A percentile compares a stretch with the other conserved stretches of the same genome.
These are phyloP conservation scores for Botrytis hyacinthi DNA, from an alignment of 2,329 filamentous ascomycete species.

Conservation along the genomic window DNA sequence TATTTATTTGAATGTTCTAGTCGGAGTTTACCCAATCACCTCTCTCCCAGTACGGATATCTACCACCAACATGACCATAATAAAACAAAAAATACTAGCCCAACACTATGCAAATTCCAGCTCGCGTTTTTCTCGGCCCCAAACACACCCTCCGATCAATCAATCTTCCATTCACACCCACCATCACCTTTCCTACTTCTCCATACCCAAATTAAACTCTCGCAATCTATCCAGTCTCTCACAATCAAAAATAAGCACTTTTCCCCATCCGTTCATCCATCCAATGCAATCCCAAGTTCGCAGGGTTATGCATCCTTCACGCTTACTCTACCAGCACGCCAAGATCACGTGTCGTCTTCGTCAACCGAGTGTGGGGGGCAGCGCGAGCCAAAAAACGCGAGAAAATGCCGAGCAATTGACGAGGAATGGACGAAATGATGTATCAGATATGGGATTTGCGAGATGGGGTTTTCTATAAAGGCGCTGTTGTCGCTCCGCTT, in stretches of 20 bases:
- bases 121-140: not conserved
- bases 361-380: not conserved
- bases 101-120: not conserved
- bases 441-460: not conserved
- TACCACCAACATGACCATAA: not conserved
- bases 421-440: not conserved
- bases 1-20: not conserved
- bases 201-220: not conserved
- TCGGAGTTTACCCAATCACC: not conserved
- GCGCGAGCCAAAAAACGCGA: slow-evolving; percentile 2
- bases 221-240: not conserved
- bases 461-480: not conserved
- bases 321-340: not conserved
- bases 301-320: not conserved
- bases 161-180: not conserved
- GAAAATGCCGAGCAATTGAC: slow-evolving; percentile 1
- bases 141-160: too few relatives aligned
- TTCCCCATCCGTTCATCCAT: not conserved
- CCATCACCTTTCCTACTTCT: not conserved
- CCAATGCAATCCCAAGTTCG: not conserved
- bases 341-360: not conserved
- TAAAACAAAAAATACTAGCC: not conserved
- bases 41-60: not conserved
- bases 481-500: not conserved
- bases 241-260: not conserved